A percentile compares a stretch with the other conserved stretches of the same genome.
Conservation (phyloP, 768 basidiomycete genomes). For the Trichaptum fuscoviolaceum region DNA sequence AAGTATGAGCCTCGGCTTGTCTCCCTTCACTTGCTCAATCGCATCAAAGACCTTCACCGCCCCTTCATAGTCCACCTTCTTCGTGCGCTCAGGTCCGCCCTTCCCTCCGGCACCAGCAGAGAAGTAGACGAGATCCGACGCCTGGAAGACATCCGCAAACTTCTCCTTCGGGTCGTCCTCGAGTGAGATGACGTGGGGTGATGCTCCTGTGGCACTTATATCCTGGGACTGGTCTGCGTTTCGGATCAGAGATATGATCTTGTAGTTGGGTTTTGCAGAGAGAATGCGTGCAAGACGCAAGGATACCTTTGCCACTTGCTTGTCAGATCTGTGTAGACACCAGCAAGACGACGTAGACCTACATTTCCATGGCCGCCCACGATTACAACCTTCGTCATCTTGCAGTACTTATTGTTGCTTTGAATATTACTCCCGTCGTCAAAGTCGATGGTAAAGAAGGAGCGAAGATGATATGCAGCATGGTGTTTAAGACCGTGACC, state of each 20-base stretch:
- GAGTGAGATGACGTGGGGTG: slow-evolving; percentile 50
- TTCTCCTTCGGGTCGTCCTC: slow-evolving; percentile 43
- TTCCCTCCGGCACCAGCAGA: slow-evolving; percentile 51
- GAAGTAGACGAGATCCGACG: slow-evolving; percentile 32
- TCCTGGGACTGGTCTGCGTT: slow-evolving; percentile 40
- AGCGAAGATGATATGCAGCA: background rate
- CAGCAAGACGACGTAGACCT: slow-evolving; percentile 7
- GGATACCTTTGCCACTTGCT: slow-evolving; percentile 33
- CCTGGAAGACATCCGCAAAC: slow-evolving; percentile 41
- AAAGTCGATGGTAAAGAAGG: background rate
- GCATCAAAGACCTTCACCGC: slow-evolving; percentile 69
- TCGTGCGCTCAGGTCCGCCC: slow-evolving; percentile 49
- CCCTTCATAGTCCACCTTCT: slow-evolving; percentile 54
- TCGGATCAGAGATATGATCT: slow-evolving; percentile 54
- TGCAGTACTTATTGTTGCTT: background rate
- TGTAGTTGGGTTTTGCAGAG: slow-evolving; percentile 27
- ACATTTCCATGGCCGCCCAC: slow-evolving; percentile 53
- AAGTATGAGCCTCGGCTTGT: slow-evolving; percentile 50
- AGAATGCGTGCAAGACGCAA: slow-evolving; percentile 46
- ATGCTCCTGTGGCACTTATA: slow-evolving; percentile 33
- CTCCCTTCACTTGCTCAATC: slow-evolving; percentile 43
- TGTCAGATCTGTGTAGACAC: slow-evolving; percentile 1
- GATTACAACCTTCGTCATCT: slow-evolving; percentile 35
- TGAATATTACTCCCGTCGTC: background rate
- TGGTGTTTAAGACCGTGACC: no score